These are phyloP conservation scores for Vicia faba DNA, from an alignment of 306 rosid genomes.

Conservation along the genomic window DNA sequence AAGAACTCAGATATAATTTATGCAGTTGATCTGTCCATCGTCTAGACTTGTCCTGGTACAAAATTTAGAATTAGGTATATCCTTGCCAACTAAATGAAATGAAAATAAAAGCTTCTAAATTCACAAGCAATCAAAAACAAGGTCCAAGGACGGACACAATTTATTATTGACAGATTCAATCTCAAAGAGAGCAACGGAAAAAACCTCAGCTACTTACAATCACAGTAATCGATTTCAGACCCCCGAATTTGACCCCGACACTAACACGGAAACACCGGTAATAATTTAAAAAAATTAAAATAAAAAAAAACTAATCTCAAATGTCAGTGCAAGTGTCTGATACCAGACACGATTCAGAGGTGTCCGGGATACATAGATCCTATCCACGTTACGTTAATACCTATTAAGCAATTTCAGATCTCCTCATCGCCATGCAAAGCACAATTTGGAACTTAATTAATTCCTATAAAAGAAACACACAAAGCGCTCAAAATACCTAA, in stretches of 20 bases:
- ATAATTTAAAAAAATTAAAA: no score
- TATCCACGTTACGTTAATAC: constrained; percentile 6
- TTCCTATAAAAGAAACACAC: background rate
- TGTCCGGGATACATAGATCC: no score
- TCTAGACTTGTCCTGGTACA: constrained; percentile 51
- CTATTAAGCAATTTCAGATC: constrained; percentile 1
- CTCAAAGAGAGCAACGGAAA: constrained; percentile 18
- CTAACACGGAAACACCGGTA: no score
- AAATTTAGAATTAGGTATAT: constrained; percentile 30
- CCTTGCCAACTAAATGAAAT: constrained; percentile 32
- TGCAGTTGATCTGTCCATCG: constrained; percentile 89
- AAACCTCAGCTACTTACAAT: background rate
- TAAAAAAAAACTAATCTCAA: no score
- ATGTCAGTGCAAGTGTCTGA: no score
- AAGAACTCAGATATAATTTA: constrained; percentile 61
- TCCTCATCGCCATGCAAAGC: constrained; percentile 30
- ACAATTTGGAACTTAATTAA: constrained; percentile 17
- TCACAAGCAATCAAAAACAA: constrained; percentile 17
- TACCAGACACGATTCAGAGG: no score
- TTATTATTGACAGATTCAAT: constrained; percentile 10
- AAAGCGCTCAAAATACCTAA: constrained; percentile 17
- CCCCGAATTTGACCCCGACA: no score
- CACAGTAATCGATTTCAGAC: constrained; percentile 7
- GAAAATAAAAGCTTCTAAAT: constrained; percentile 8
- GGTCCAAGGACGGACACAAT: constrained; percentile 11